phyloP scores from a whole-genome alignment of 495 filamentous ascomycete genomes.

The Annulohypoxylon bovei region DNA sequence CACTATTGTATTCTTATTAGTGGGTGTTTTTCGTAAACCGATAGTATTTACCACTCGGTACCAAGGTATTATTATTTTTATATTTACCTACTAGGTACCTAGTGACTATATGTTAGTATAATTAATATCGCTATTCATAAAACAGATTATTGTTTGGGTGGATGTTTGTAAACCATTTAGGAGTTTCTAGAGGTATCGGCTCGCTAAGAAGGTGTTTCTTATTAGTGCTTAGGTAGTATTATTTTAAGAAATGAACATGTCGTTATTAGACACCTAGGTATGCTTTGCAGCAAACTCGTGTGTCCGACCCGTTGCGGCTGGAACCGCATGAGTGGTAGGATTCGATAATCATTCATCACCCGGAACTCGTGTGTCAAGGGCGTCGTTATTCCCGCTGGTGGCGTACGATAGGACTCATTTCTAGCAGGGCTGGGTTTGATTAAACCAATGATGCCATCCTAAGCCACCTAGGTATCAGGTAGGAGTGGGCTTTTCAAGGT shows the following conservation, averaged over 20 bases:
- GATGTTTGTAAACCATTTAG: neutral
- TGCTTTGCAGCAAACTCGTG: neutral
- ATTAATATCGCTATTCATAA: constrained; percentile 4
- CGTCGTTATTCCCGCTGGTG: constrained; percentile 21
- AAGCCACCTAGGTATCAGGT: neutral
- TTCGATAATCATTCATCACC: neutral
- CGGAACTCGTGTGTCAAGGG: neutral
- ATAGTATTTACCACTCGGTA: neutral
- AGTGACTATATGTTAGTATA: constrained; percentile 15
- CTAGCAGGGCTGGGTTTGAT: constrained; percentile 29
- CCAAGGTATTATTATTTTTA: neutral
- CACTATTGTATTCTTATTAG: constrained; percentile 22
- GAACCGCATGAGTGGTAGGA: neutral
- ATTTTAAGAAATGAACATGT: neutral
- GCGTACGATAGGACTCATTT: constrained; percentile 20
- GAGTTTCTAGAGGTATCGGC: neutral
- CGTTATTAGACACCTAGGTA: neutral
- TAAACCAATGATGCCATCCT: constrained; percentile 35
- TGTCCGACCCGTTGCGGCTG: constrained; percentile 2
- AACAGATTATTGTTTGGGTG: neutral
- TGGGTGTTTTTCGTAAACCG: constrained; percentile 3
- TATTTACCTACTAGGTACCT: no score
- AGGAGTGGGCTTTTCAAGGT: neutral
- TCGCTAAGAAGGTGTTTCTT: neutral
- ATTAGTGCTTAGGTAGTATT: neutral